These are phyloP conservation scores for Lactarius deliciosus DNA, from an alignment of 768 basidiomycete genomes.

Conservation along the genomic window DNA sequence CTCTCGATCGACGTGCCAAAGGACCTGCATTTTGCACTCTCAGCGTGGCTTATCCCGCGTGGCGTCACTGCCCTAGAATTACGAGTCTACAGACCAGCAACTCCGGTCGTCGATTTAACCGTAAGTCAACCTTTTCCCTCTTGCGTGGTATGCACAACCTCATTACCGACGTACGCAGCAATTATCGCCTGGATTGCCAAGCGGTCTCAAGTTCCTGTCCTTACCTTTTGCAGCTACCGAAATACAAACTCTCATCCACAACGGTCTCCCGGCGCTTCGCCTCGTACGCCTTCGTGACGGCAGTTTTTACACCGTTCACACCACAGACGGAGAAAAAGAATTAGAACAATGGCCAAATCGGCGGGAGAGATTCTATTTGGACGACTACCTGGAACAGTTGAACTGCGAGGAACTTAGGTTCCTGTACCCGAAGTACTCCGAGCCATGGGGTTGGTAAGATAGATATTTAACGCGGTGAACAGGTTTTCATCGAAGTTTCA, in stretches of 20 bases:
- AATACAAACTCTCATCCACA: constrained; percentile 5
- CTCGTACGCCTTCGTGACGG: constrained; percentile 11
- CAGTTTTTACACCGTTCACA: constrained; percentile 16
- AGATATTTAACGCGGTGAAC: neutral
- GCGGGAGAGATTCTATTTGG: constrained; percentile 21
- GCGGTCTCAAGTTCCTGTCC: constrained; percentile 34
- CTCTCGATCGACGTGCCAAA: constrained; percentile 62
- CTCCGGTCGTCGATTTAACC: constrained; percentile 27
- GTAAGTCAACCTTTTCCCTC: neutral
- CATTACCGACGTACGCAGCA: constrained; percentile 22
- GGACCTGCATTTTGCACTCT: constrained; percentile 61
- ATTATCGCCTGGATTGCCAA: constrained; percentile 21
- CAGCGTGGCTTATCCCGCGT: constrained; percentile 64
- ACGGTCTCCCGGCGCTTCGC: constrained; percentile 16
- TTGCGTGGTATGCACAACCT: constrained; percentile 33
- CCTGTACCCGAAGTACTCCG: constrained; percentile 11
- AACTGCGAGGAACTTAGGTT: constrained; percentile 18
- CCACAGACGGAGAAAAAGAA: neutral
- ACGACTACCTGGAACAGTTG: constrained; percentile 22
- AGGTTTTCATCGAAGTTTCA: neutral
- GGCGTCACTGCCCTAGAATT: constrained; percentile 48
- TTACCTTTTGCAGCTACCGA: constrained; percentile 23
- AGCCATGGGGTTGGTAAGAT: constrained; percentile 19
- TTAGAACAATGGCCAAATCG: constrained; percentile 21
- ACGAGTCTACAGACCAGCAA: constrained; percentile 38